Conservation (phyloP, 139 green algal species). For the Nannochloris sp. region DNA sequence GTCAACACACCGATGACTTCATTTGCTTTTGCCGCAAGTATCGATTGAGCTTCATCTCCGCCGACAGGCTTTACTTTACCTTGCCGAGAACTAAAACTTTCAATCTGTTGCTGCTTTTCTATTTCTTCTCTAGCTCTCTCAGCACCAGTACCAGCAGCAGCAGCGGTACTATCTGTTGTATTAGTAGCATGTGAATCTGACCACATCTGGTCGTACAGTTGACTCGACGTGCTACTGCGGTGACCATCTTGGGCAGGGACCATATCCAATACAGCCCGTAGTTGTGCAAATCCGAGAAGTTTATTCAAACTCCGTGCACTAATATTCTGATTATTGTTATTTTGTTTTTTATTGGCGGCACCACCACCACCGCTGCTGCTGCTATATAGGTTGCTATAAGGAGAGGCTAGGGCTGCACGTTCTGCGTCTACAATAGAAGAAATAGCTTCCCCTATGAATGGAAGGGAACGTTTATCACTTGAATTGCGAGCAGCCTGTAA, state of each 20-base stretch:
- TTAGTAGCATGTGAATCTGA: no score
- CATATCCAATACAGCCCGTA: no score
- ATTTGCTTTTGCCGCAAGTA: not conserved
- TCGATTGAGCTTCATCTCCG: not conserved
- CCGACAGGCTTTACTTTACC: not conserved
- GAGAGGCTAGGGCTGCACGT: not conserved
- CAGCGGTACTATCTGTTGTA: not conserved
- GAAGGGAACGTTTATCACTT: not conserved
- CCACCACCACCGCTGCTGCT: not conserved
- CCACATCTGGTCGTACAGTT: no score
- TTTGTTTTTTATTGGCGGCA: no score
- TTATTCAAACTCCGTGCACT: no score
- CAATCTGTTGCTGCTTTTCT: no score
- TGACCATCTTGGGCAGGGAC: no score
- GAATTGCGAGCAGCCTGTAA: not conserved
- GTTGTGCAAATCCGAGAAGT: no score
- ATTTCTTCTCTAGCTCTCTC: not conserved
- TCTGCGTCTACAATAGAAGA: not conserved
- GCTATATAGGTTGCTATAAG: not conserved
- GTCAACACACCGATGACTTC: not conserved
- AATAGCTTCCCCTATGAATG: not conserved
- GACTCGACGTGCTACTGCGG: no score
- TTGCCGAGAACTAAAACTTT: not conserved
- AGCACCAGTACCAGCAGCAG: not conserved
- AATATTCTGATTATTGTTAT: no score